Evolutionary conservation across 176 grass and related monocot species (phyloP).

Genomic region (Eleusine coracana): DNA sequence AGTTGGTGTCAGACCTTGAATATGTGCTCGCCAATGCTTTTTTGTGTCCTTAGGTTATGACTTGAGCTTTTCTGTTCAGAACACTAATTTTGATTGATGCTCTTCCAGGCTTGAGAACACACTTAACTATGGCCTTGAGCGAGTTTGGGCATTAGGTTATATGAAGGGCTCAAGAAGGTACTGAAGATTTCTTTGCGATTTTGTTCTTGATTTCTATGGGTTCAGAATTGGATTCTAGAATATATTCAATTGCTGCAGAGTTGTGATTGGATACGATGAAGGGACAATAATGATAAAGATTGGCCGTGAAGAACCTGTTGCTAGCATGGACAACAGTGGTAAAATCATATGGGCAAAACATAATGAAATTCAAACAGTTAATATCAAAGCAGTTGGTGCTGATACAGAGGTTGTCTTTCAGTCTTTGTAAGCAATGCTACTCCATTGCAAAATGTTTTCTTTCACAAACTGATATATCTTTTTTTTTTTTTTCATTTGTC

Average conservation of each 20-base stretch:
- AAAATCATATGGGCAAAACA: constrained; percentile 80
- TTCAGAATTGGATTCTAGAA: background rate
- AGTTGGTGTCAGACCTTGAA: too few relatives aligned
- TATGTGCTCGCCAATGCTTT: too few relatives aligned
- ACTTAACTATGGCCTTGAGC: constrained; percentile 93
- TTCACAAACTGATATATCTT: constrained; percentile 19
- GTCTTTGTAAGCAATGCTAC: constrained; percentile 1
- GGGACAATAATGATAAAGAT: constrained; percentile 84
- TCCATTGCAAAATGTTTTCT: background rate
- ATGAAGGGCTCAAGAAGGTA: constrained; percentile 97
- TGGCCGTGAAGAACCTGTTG: constrained; percentile 70
- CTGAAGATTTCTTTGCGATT: too few relatives aligned
- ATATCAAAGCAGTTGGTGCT: constrained; percentile 86
- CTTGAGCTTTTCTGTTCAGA: constrained; percentile 6
- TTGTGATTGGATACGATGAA: constrained; percentile 80
- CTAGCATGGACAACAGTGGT: constrained; percentile 65
- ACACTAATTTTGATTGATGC: constrained; percentile 3
- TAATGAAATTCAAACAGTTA: constrained; percentile 93
- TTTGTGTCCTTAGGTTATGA: background rate
- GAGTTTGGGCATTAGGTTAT: constrained; percentile 97
- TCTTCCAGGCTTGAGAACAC: constrained; percentile 93
- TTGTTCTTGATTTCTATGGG: constrained; percentile 25
- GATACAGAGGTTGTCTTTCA: constrained; percentile 65
- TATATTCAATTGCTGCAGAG: constrained; percentile 45
- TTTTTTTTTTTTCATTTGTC: constrained; percentile 6